These are phyloP conservation scores for Cucurbita pepo DNA, from an alignment of 306 rosid species.

Conservation along the genomic window DNA sequence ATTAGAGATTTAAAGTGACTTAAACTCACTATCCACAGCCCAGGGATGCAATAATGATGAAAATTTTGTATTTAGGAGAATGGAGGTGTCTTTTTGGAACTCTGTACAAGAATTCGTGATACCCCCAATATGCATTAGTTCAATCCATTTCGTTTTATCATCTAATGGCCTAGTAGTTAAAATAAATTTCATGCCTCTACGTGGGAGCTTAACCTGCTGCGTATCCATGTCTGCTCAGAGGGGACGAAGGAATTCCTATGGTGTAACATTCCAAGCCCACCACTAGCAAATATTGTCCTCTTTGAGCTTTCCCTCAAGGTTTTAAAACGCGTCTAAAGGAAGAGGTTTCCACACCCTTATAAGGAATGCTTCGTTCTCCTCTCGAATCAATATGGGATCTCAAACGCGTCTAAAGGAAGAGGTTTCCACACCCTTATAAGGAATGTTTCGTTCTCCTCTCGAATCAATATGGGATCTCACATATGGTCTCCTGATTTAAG, in stretches of 20 bases:
- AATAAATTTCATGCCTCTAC: neutral
- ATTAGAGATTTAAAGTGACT: neutral
- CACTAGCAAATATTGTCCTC: too few relatives aligned
- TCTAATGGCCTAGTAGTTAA: neutral
- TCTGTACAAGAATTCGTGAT: neutral
- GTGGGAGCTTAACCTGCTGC: neutral
- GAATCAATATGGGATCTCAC: too few relatives aligned
- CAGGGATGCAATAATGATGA: neutral
- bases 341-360: too few relatives aligned
- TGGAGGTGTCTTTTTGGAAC: neutral
- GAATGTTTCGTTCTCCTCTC: too few relatives aligned
- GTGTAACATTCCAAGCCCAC: too few relatives aligned
- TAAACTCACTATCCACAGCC: neutral
- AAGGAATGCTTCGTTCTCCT: too few relatives aligned
- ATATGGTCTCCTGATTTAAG: neutral
- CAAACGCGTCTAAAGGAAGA: too few relatives aligned
- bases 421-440: too few relatives aligned
- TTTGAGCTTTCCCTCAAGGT: too few relatives aligned
- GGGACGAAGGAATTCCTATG: neutral
- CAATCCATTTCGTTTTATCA: neutral
- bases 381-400: too few relatives aligned
- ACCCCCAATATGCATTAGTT: neutral
- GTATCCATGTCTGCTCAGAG: neutral
- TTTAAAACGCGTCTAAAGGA: too few relatives aligned
- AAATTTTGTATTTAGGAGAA: neutral